Percentiles rank a stretch among this genome's conserved stretches.
Conservation (phyloP, 768 basidiomycete genomes). For the Tricholoma sp. region DNA sequence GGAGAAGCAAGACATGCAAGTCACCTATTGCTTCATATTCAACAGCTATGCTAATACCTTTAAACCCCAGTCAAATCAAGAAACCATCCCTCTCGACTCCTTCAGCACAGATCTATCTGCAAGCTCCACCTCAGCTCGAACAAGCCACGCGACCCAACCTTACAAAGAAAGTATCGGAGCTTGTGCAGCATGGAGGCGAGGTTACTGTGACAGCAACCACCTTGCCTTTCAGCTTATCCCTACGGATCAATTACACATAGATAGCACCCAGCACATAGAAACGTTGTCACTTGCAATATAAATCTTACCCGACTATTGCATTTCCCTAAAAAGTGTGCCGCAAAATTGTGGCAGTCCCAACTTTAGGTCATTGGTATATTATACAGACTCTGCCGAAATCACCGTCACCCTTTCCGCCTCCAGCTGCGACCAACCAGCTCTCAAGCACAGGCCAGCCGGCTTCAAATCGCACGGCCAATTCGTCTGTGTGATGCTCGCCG, state of each 20-base stretch:
- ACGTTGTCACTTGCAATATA: neutral
- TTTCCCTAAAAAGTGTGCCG: neutral
- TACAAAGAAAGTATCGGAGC: conserved; percentile 77
- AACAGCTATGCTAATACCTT: neutral
- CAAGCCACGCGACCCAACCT: conserved; percentile 87
- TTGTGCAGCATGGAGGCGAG: conserved; percentile 73
- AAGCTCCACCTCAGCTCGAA: conserved; percentile 90
- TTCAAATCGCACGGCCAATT: conserved; percentile 78
- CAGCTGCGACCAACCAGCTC: conserved; percentile 59
- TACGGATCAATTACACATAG: conserved; percentile 53
- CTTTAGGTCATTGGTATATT: conserved; percentile 56
- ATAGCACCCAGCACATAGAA: neutral
- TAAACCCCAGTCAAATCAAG: conserved; percentile 78
- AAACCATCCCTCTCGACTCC: conserved; percentile 86
- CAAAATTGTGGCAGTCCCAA: neutral
- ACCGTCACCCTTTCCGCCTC: conserved; percentile 55
- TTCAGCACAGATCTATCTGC: conserved; percentile 80
- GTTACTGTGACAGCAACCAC: conserved; percentile 85
- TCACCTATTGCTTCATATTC: conserved; percentile 9
- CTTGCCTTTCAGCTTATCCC: conserved; percentile 80
- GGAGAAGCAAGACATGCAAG: conserved; percentile 89
- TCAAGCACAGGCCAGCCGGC: conserved; percentile 81
- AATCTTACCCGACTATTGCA: no score
- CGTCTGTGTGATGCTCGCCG: conserved; percentile 90
- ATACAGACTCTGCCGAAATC: conserved; percentile 75